Evolutionary conservation across 73 alveolate genomes (phyloP), one percentile per base, ranked within the genome.

Genomic region (Paraurostyla sp.): DNA sequence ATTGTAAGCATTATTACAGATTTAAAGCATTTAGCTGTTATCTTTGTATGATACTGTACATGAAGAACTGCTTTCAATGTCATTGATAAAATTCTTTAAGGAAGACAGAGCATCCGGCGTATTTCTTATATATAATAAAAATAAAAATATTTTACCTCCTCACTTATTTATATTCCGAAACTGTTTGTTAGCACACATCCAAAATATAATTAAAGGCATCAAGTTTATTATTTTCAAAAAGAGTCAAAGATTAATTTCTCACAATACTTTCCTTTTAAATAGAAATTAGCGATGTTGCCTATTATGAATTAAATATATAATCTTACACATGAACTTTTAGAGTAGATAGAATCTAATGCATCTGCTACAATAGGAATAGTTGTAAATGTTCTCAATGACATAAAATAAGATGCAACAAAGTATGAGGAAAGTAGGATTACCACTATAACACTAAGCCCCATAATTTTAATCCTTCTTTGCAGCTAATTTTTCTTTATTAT

Each of bases 311-410:
- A n/a, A n/a, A n/a, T n/a, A n/a, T n/a, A n/a, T n/a, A n/a, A n/a
- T n/a, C 9, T 16, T 65, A 65, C 46, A 65, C 46, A 6, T 32
- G 82, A 38, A 65, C 82, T 58, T 38, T 65, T 65, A 35, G 1
- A 11, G 58, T 65, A 65, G 6, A 65, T 65, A 1, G 25, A 1
- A 1, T 40, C 58, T 11, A 65, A 18, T 15, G 41, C 46, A 35
- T 40, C 36, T 16, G 41, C 41, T 13, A 38, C 41, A 7, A 38
- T 58, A 38, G 82, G 82, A 6, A 65, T 65, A 35, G 60, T 22
- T 38, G 35, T 35, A 40, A 65, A 65, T 38, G 41, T 35, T 23
- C 82, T 65, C 36, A 65, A 65, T 0, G 82, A 65, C 82, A 65
- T 65, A 22, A 38, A 65, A 40, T 35, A 38, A 1, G 82, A 65